Evolutionary conservation across 2,329 filamentous ascomycete genomes (phyloP).

Genomic region (Xylaria digitata): DNA sequence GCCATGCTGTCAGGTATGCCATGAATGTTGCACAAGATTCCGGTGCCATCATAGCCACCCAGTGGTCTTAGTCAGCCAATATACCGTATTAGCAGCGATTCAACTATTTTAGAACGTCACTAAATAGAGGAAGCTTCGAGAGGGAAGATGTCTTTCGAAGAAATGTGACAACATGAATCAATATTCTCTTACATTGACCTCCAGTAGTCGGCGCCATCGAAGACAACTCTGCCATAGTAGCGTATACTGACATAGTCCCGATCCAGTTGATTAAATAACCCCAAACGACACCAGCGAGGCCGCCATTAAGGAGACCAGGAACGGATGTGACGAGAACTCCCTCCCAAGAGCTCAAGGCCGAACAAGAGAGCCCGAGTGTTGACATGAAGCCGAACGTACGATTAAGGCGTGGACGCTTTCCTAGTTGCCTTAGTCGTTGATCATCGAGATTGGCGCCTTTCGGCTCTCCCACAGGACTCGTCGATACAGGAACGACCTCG

Average conservation of each 20-base stretch:
- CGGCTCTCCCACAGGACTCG: too few species aligned
- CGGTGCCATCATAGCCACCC: slow-evolving; percentile 10
- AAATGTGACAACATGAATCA: too few species aligned
- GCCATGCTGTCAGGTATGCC: background rate
- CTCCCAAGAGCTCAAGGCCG: slow-evolving; percentile 58
- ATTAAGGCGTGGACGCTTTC: slow-evolving; percentile 38
- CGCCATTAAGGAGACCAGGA: slow-evolving; percentile 60
- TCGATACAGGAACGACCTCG: too few species aligned
- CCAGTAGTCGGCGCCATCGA: slow-evolving; percentile 44
- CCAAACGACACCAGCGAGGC: slow-evolving; percentile 65
- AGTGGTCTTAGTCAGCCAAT: slow-evolving; percentile 1
- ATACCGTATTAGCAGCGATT: too few species aligned
- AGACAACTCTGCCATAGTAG: slow-evolving; percentile 40
- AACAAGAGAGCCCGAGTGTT: slow-evolving; percentile 42
- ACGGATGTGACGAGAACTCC: slow-evolving; percentile 55
- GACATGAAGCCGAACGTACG: slow-evolving; percentile 43
- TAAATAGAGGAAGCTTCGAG: too few species aligned
- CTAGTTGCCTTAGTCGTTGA: slow-evolving; percentile 14
- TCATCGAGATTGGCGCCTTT: too few species aligned
- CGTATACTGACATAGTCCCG: slow-evolving; percentile 58
- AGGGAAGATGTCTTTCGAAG: too few species aligned
- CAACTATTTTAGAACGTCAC: too few species aligned
- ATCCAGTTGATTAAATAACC: slow-evolving; percentile 61
- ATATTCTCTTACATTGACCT: slow-evolving; percentile 12
- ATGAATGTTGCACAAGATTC: background rate